Evolutionary conservation across 2,329 filamentous ascomycete genomes (phyloP).

Genomic region (Claviceps sp.): DNA sequence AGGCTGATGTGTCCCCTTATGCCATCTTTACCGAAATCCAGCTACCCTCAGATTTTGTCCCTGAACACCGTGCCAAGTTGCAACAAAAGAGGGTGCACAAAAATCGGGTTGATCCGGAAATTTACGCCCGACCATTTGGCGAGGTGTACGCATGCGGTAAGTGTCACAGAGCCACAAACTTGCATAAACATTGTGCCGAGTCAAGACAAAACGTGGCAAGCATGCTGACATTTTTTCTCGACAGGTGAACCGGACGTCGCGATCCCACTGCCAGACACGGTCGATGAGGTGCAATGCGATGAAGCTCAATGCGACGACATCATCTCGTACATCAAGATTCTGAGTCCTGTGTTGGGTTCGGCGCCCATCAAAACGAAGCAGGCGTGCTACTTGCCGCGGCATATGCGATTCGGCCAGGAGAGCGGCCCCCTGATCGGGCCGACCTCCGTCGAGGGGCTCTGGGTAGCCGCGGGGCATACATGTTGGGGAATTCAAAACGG

Average conservation of each 20-base stretch:
- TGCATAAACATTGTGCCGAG: background rate
- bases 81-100: constrained; percentile 40
- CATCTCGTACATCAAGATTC: constrained; percentile 57
- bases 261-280: constrained; percentile 61
- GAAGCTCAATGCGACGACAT: constrained; percentile 71
- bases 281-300: constrained; percentile 66
- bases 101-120: constrained; percentile 69
- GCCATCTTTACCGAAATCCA: constrained; percentile 79
- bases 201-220: background rate
- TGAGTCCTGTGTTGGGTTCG: constrained; percentile 52
- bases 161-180: constrained; percentile 7
- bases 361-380: constrained; percentile 63
- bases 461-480: constrained; percentile 80
- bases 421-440: constrained; percentile 62
- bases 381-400: constrained; percentile 85
- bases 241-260: constrained; percentile 61
- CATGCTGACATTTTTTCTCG: background rate
- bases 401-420: constrained; percentile 46
- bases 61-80: constrained; percentile 31
- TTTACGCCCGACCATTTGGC: constrained; percentile 78
- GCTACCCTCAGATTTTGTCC: constrained; percentile 51
- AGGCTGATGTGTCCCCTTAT: constrained; percentile 54
- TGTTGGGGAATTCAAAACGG: constrained; percentile 98
- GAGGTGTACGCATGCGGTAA: constrained; percentile 86
- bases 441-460: constrained; percentile 59